Percentiles rank a stretch among this genome's conserved stretches.
These are phyloP conservation scores for Canavalia ensiformis DNA, from an alignment of 306 rosid species.

Conservation along the genomic window DNA sequence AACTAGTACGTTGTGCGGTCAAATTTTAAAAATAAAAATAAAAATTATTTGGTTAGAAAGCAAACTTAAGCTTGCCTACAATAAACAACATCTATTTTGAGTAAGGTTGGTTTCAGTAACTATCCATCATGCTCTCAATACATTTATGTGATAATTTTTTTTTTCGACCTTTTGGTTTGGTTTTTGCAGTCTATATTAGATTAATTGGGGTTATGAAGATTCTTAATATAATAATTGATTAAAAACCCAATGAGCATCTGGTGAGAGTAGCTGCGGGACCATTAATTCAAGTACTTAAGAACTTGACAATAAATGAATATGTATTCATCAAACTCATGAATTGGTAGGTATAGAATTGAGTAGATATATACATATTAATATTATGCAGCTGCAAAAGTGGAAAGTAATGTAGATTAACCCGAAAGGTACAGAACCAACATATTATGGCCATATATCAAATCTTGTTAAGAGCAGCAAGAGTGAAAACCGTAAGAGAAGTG, in stretches of 20 bases:
- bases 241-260: neutral
- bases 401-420: neutral
- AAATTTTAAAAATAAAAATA: too few species aligned
- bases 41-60: too few species aligned
- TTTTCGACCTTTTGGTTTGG: neutral
- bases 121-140: too few species aligned
- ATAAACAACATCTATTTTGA: too few species aligned
- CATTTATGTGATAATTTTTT: neutral
- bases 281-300: neutral
- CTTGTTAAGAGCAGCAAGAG: slow-evolving; percentile 72
- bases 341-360: neutral
- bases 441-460: slow-evolving; percentile 49
- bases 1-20: too few species aligned
- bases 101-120: too few species aligned
- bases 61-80: too few species aligned
- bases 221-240: neutral
- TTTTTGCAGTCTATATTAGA: neutral
- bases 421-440: neutral
- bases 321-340: neutral
- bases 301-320: neutral
- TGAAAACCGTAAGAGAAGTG: slow-evolving; percentile 68
- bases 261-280: neutral
- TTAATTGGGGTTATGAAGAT: neutral
- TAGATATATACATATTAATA: neutral
- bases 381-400: slow-evolving; percentile 2